Percentiles rank a stretch among this genome's conserved stretches.
Conservation (phyloP, 2,329 filamentous ascomycete genomes). For the Blumeria hordei region DNA sequence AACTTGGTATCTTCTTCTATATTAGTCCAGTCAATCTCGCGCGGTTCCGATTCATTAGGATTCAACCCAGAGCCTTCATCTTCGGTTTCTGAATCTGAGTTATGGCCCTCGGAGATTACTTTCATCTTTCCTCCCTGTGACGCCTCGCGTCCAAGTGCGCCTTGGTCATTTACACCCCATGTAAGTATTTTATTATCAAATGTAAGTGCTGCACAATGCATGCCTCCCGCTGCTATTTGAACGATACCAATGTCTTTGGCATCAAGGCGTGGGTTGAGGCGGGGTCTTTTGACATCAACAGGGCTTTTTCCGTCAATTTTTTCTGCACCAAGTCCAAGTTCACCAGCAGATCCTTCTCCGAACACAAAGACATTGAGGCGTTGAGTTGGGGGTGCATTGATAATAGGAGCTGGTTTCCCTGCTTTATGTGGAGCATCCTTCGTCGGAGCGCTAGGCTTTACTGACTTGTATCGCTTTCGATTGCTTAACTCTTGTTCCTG, state of each 20-base stretch:
- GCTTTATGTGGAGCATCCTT: constrained; percentile 8
- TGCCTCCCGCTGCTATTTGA: constrained; percentile 53
- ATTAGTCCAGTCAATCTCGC: constrained; percentile 29
- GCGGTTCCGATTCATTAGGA: constrained; percentile 45
- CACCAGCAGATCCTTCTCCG: constrained; percentile 56
- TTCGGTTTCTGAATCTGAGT: constrained; percentile 20
- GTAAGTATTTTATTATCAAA: constrained; percentile 61
- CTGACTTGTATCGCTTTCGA: neutral
- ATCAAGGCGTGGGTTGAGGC: constrained; percentile 36
- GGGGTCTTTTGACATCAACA: constrained; percentile 52
- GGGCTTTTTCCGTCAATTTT: constrained; percentile 32
- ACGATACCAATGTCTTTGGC: constrained; percentile 39
- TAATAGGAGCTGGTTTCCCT: constrained; percentile 18
- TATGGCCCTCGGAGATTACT: constrained; percentile 28
- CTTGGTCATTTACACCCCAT: constrained; percentile 75
- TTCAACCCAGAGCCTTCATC: constrained; percentile 35
- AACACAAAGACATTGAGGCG: constrained; percentile 56
- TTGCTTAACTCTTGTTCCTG: neutral
- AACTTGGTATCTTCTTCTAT: constrained; percentile 38
- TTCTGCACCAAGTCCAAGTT: constrained; percentile 54
- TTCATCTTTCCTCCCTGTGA: constrained; percentile 38
- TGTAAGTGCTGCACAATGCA: constrained; percentile 59
- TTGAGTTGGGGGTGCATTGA: constrained; percentile 39
- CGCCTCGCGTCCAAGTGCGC: constrained; percentile 54
- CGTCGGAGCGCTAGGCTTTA: constrained; percentile 2